Conservation (phyloP, 1,139 yeast species). For the Pichia sp. region DNA sequence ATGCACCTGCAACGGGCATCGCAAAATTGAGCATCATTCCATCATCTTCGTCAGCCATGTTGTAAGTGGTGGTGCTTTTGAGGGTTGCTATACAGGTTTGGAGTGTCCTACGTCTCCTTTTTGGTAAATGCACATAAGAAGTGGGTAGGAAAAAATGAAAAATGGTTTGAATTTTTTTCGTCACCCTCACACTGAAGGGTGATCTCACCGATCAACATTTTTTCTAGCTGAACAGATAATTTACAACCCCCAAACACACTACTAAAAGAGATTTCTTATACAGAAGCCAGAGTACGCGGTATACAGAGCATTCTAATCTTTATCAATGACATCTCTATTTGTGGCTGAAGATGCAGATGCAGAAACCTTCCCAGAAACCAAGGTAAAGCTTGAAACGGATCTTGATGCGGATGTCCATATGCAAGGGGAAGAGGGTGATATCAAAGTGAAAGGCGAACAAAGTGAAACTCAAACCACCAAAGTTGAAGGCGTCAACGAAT, state of each 20-base stretch:
- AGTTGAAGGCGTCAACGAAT: not conserved
- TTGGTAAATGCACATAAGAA: no score
- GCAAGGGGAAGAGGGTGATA: conserved; percentile 25
- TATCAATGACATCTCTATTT: conserved; percentile 21
- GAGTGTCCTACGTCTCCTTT: no score
- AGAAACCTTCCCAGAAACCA: not conserved
- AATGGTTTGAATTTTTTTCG: no score
- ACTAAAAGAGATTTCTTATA: not conserved
- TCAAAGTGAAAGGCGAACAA: conserved; percentile 1
- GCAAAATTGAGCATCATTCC: conserved; percentile 64
- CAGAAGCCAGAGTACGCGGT: not conserved
- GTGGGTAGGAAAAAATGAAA: no score
- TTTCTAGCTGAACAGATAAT: no score
- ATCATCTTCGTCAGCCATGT: conserved; percentile 40
- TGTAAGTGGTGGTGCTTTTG: no score
- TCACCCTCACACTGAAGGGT: no score
- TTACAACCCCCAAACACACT: no score
- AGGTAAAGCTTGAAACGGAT: conserved; percentile 3
- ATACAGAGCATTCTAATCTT: not conserved
- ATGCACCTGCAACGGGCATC: conserved; percentile 19
- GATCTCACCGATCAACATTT: no score
- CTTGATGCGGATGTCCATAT: conserved; percentile 29
- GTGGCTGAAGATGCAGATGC: conserved; percentile 24
- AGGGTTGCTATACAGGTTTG: no score
- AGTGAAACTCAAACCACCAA: no score